Conservation (phyloP, 257 asterid species). For the Solanum etuberosum region DNA sequence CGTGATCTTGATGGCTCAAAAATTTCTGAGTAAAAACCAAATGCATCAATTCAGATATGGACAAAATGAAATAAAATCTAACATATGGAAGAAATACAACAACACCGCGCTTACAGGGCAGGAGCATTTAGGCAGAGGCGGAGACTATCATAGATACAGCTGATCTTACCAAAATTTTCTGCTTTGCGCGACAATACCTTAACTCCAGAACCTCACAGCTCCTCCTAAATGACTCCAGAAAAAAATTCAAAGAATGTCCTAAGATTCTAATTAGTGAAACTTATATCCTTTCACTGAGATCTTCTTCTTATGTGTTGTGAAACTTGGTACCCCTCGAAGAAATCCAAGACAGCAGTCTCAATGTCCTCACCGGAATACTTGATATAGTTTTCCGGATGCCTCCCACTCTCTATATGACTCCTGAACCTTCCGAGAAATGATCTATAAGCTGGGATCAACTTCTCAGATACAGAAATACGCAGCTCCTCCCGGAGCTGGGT, state of each 20-base stretch:
- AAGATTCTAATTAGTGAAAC: slow-evolving; percentile 32
- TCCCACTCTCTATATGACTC: slow-evolving; percentile 82
- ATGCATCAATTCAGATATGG: slow-evolving; percentile 38
- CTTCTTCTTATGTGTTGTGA: slow-evolving; percentile 70
- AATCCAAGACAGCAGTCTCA: slow-evolving; percentile 73
- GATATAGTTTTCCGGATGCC: slow-evolving; percentile 89
- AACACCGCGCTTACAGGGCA: slow-evolving; percentile 50
- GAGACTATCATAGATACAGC: slow-evolving; percentile 23
- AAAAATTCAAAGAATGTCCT: slow-evolving; percentile 63
- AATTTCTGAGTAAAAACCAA: slow-evolving; percentile 17
- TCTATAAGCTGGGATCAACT: slow-evolving; percentile 72
- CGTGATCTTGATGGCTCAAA: not conserved
- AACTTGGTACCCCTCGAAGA: slow-evolving; percentile 68
- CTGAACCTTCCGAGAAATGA: slow-evolving; percentile 83
- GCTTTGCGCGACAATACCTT: slow-evolving; percentile 2
- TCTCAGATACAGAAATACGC: slow-evolving; percentile 64
- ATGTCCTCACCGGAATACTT: slow-evolving; percentile 86
- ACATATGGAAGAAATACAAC: slow-evolving; percentile 27
- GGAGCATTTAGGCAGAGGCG: slow-evolving; percentile 48
- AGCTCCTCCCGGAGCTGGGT: slow-evolving; percentile 86
- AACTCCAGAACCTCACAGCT: slow-evolving; percentile 34
- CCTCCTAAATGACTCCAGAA: slow-evolving; percentile 37
- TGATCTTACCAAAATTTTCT: slow-evolving; percentile 12
- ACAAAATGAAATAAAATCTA: slow-evolving; percentile 43
- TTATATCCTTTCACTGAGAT: slow-evolving; percentile 27